Base-by-base conservation (phyloP, 768 basidiomycete species). In the Tylopilus felleus region DNA sequence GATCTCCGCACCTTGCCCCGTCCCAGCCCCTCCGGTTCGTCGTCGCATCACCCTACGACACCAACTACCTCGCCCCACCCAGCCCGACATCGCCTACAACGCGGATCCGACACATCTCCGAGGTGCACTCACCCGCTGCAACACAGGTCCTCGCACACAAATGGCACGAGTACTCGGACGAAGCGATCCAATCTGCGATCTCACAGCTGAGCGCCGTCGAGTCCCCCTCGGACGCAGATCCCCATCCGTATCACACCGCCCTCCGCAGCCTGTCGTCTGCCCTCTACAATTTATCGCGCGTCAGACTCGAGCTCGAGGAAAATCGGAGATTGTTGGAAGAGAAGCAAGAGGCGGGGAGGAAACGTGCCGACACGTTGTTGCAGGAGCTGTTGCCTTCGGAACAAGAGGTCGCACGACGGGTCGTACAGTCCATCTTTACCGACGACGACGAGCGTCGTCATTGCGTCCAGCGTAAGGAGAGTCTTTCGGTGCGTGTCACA, bases 151-250 rank as follows among this genome's bases (percentile, higher is more conserved):
- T 92, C 17, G 73, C 77, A 2, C 86, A 83, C 9, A 80, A 75
- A 64, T 93, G 90, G 89, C 90, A 93, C 63, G 80, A 83, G 22
- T 84, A 82, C 60, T 83, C 88, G 3, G 88, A 93, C 67, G 82
- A 88, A 46, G 85, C 79, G 2, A 86, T 93, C 40, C 83, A 86
- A 55, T 72, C 76, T 16, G 77, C 82, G 4, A 80, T 91, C 22
- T 78, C 86, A 0, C 71, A 71, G 19, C 68, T 87, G 14, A 64
- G 73, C 50, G 55, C 61, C 13, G 66, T 75, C 4, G 77, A 80
- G 33, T 77, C 80, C 0, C 78, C 79, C 1, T 75, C 78, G 7
- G 75, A 80, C 43, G 60, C 72, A 3, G 61, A 76, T 29, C 66
- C 59, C 25, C 79, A 84, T 61, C 83, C 88, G 1, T 88, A 88